Base-by-base conservation (phyloP, 1,284 basidiomycete species). In the Ganoderma multipileum region DNA sequence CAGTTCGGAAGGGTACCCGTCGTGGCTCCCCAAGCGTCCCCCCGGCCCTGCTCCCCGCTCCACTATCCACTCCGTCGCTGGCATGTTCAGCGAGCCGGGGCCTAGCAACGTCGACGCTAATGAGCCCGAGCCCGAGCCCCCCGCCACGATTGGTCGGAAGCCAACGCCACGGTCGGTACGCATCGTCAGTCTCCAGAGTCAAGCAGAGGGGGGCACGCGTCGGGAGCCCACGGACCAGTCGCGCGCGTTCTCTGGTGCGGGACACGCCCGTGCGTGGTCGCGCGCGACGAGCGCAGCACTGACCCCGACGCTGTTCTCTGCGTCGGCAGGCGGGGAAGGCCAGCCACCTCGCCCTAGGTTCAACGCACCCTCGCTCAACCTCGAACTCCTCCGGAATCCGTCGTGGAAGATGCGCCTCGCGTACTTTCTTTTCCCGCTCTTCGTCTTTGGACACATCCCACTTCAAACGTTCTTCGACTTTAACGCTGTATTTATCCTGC, bases 401-500 rank as follows among this genome's bases (percentile, higher is more conserved):
- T 86, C 86, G 38, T 76, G 79, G 75, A 82, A 81, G 73, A 85
- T 85, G 71, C 86, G 82, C 70, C 74, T 91, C 44, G 89, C 89
- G 77, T 94, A 88, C 78, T 89, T 86, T 74, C 74, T 91, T 36
- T 89, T 88, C 76, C 91, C 90, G 28, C 59, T 94, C 41, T 80
- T 93, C 72, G 85, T 89, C 5, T 89, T 94, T 77, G 88, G 86
- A 26, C 90, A 93, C 76, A 81, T 95, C 55, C 88, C 88, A 26
- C 77, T 93, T 20, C 93, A 95, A 79, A 89, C 90, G 1, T 94
- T 90, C 76, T 89, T 95, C 77, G 93, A 95, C 76, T 93, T 94
- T 80, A 94, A 94, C 77, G 88, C 89, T 76, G 89, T 90, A 74
- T 95, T 88, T 81, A 88, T 93, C 72, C 78, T 95, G 74, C 77